A percentile compares a stretch with the other conserved stretches of the same genome.
phyloP scores from a whole-genome alignment of 331 rosid species.

The Prunus yedoensis region DNA sequence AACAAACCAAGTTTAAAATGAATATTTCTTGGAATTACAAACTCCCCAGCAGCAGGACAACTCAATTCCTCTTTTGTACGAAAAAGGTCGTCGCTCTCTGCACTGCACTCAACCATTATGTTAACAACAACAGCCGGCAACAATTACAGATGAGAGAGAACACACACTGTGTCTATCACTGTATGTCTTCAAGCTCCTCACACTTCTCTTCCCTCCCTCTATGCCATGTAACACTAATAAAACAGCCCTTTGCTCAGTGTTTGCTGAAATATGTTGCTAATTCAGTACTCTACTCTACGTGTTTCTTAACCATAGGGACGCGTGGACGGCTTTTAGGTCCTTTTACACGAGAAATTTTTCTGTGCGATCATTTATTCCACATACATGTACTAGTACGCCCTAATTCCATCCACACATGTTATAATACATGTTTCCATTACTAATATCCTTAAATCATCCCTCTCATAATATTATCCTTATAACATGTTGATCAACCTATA shows the following conservation, averaged over 20 bases:
- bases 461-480: too few species aligned
- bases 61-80: conserved; percentile 45
- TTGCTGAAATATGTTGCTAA: too few species aligned
- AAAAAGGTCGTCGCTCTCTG: conserved; percentile 38
- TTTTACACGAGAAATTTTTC: neutral
- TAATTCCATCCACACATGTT: too few species aligned
- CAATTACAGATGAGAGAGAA: neutral
- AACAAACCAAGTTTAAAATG: neutral
- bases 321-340: conserved; percentile 26
- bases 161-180: neutral
- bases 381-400: too few species aligned
- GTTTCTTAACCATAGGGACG: neutral
- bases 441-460: too few species aligned
- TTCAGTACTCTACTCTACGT: too few species aligned
- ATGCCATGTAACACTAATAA: conserved; percentile 20
- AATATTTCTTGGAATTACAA: conserved; percentile 30
- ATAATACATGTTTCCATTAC: too few species aligned
- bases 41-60: conserved; percentile 36
- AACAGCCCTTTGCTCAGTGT: too few species aligned
- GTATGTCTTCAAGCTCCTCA: neutral
- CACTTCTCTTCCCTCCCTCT: neutral
- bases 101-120: conserved; percentile 18
- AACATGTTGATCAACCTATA: too few species aligned
- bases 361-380: too few species aligned
- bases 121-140: neutral